Evolutionary conservation across 768 basidiomycete species (phyloP), one percentile per base, ranked within the genome.

Genomic region (Cubamyces lactineus): DNA sequence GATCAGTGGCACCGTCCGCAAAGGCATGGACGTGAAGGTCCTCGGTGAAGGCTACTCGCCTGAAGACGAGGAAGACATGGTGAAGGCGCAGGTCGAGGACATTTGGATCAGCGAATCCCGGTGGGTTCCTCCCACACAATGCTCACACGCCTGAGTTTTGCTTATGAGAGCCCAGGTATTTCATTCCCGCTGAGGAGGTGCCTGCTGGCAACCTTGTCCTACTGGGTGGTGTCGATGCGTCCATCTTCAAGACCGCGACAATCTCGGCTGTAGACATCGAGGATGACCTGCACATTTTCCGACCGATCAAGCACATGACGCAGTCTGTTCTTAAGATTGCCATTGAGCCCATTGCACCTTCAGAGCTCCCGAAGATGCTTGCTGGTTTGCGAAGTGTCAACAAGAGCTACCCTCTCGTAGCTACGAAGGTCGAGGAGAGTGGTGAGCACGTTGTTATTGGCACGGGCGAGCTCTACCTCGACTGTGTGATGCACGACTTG

Each of bases 31-130:
- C 38, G 81, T 99, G 65, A 98, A 97, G 78, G 96, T 98, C n/a
- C 80, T 99, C 7, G 97, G 97, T 59, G 97, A 98, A 73, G 94
- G 94, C 0, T 99, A 96, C 74, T 96, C 95, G 15, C 92, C 93
- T n/a, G 96, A 98, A 70, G 97, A 99, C 66, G 96, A 98, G 77
- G 97, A 99, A 76, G 97, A 99, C 71, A 96, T 98, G 94, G 84
- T 91, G 73, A 87, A 86, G 63, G 86, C 85, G 15, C 83, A 79
- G 2, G 84, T 97, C 2, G 96, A 98, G 67, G 89, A 89, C 63
- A 78, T 98, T 17, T 93, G 94, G 92, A 86, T 98, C 59, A 86
- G 85, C 71, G 91, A 98, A 80, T 86, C 96, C 16, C 83, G 96
- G 92, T 96, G 64, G 64, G 83, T 70, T 3, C 23, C 46, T 19